Evolutionary conservation across 1,139 yeast genomes (phyloP), one percentile per base, ranked within the genome.

Genomic region (Kodamaea suecica): DNA sequence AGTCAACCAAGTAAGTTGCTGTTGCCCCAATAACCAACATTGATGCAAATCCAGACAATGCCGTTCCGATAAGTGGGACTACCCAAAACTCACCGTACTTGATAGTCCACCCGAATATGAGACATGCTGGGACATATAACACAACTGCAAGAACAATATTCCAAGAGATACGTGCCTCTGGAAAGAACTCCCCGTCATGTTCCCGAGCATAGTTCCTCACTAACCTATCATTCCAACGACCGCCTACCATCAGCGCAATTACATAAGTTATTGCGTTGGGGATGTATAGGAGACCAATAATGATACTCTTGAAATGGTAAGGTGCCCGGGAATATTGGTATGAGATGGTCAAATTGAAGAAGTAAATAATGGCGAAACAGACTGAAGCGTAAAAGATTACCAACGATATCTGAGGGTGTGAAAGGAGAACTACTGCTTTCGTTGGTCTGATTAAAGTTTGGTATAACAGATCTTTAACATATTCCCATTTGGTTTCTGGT

Each of bases 1-100:
- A 78, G 54, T 87, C 95, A 2, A 87, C 90, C 39, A 87, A 62
- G 53, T 85, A 87, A 0, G 95, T 85, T 4, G 83, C 77, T 0
- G 88, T 81, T 6, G 86, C 78, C 1, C 95, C 94, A 44, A 85
- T 84, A 5, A 84, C 78, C 59, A 86, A 75, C 95, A 86, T 84
- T 16, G 87, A 78, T 0, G 92, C 84, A 52, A 83, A 77, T 0
- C 96, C 96, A 55, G 82, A 84, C 4, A 84, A 43, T 1, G 90
- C 85, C 3, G 94, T 80, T 0, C 95, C 95, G 7, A 87, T 66
- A 44, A 81, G 71, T 5, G 81, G 95, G 4, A 80, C 70, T 1
- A 81, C 77, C 95, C 95, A 87, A 44, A 77, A 79, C 26, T 73
- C 68, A 9, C 78, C 70, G 43, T 69, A 72, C 37, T 81, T 72